phyloP scores from a whole-genome alignment of 192 early-diverging fungal genomes.

The Lobosporangium transversale region DNA sequence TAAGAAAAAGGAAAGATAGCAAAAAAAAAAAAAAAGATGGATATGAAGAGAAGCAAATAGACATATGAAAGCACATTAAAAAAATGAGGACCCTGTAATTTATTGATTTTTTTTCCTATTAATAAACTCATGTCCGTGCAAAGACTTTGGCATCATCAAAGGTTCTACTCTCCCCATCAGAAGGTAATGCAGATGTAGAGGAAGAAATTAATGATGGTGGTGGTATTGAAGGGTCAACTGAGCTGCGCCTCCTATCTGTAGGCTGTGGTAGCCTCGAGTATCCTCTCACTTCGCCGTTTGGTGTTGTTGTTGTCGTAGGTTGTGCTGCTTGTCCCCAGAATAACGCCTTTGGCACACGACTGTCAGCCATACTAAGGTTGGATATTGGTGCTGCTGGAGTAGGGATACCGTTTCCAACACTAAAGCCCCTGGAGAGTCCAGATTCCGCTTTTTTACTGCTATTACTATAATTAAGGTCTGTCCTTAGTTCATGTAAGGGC shows the following conservation, averaged over 20 bases:
- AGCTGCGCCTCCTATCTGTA: neutral
- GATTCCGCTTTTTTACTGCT: no score
- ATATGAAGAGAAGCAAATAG: neutral
- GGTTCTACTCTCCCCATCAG: constrained; percentile 7
- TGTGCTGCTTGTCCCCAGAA: neutral
- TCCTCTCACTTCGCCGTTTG: no score
- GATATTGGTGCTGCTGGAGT: no score
- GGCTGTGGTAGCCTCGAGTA: neutral
- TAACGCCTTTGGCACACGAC: neutral
- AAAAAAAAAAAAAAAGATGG: neutral
- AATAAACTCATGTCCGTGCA: constrained; percentile 2
- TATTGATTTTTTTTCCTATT: neutral
- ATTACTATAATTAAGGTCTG: no score
- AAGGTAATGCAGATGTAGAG: neutral
- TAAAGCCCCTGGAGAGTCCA: no score
- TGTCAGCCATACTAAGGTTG: no score
- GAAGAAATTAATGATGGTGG: neutral
- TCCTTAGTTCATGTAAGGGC: no score
- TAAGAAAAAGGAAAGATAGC: neutral
- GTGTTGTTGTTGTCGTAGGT: no score
- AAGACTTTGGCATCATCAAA: constrained; percentile 29
- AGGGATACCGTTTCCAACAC: no score
- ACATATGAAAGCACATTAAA: neutral
- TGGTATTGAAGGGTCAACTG: neutral
- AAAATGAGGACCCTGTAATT: neutral